Evolutionary conservation across 2,329 filamentous ascomycete genomes (phyloP), one percentile per base, ranked within the genome.

Genomic region (Fusarium beomiforme): DNA sequence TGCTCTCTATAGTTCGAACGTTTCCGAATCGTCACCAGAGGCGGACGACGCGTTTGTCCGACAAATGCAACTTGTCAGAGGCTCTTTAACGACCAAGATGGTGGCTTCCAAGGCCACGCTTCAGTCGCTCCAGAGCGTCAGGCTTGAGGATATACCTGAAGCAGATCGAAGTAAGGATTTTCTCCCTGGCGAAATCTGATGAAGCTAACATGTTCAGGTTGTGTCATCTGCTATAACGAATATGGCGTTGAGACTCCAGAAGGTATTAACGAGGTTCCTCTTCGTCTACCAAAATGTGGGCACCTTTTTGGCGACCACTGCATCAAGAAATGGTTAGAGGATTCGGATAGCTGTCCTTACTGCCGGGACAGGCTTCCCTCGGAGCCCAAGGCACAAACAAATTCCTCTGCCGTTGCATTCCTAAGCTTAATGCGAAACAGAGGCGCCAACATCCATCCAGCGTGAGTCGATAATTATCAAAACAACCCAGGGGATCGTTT

Each of bases 201-300:
- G 50, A 31, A 46, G 24, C 69, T 76, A 26, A 77, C 51, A 12
- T 44, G 21, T 31, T 2, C 69, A 91, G 89, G 79, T 17, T 91
- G 89, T 75, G 84, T 88, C 23, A 91, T 91, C 64, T 91, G 89
- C 79, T 91, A 91, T 75, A 90, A 90, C 69, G 87, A 90, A 12
- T 90, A 86, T 71, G 88, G 87, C 36, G 81, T 85, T 17, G 77
- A 81, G 62, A 88, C 85, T 31, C 88, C 89, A 0, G 89, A 91
- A 69, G 89, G 88, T 3, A 78, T 87, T 23, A 84, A 81, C 47
- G 89, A 91, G 75, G 81, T 79, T 5, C 87, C 89, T 2, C 77
- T 91, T 19, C 86, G 87, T 23, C 78, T 91, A 21, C 89, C 89
- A 5, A 86, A 84, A 70, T 91, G 89, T 81, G 88, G 87, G 70